Evolutionary conservation across 495 filamentous ascomycete genomes (phyloP).

Genomic region (Penicillium coprophilum): DNA sequence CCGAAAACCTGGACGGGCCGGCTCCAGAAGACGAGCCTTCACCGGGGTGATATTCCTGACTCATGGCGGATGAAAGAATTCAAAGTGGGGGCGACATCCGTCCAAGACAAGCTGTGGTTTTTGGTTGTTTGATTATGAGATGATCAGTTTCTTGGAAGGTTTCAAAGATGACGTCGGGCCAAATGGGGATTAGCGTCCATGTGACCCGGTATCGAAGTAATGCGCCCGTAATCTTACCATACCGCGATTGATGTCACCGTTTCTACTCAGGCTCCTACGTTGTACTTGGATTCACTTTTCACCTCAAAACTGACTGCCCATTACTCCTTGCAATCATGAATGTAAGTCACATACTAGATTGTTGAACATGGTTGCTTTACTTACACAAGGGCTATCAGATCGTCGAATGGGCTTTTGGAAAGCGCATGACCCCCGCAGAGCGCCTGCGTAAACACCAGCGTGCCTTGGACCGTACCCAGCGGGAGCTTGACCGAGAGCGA

Average conservation of each 20-base stretch:
- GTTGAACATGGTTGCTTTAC: neutral
- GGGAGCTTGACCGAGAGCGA: constrained; percentile 90
- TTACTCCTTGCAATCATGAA: constrained; percentile 52
- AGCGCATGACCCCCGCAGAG: constrained; percentile 96
- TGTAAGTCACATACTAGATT: constrained; percentile 40
- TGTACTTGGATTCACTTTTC: neutral
- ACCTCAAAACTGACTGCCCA: neutral
- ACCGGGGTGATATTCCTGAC: constrained; percentile 64
- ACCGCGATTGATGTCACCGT: constrained; percentile 12
- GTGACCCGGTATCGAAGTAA: constrained; percentile 26
- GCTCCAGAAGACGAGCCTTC: constrained; percentile 42
- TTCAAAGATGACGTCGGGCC: constrained; percentile 19
- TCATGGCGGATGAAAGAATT: constrained; percentile 54
- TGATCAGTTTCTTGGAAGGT: constrained; percentile 22
- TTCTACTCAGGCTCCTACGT: constrained; percentile 1
- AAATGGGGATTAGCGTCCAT: constrained; percentile 30
- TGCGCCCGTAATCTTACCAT: constrained; percentile 9
- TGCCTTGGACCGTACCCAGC: constrained; percentile 93
- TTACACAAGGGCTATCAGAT: constrained; percentile 53
- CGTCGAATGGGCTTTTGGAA: constrained; percentile 97
- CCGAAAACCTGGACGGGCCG: constrained; percentile 37
- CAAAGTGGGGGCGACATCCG: constrained; percentile 15
- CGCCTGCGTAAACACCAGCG: constrained; percentile 95
- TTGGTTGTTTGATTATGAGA: constrained; percentile 22
- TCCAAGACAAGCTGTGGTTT: constrained; percentile 12